phyloP scores from a whole-genome alignment of 2,329 filamentous ascomycete genomes.

The Nemania sp. region DNA sequence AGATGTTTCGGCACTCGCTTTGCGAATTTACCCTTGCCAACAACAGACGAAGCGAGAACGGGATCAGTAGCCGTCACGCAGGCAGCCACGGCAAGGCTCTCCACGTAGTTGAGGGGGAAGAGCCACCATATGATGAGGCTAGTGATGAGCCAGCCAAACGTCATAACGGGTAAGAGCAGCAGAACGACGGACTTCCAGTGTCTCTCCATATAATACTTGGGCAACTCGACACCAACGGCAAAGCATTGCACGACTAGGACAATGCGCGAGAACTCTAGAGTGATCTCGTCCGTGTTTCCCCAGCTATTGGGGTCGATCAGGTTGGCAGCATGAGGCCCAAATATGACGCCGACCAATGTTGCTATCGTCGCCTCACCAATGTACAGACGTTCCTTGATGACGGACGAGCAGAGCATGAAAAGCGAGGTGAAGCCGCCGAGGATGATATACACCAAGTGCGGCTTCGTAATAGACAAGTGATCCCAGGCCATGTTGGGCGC shows the following conservation, averaged over 20 bases:
- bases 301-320: slow-evolving; percentile 76
- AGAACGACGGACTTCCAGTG: slow-evolving; percentile 94
- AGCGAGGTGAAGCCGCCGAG: slow-evolving; percentile 95
- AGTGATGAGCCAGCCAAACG: slow-evolving; percentile 89
- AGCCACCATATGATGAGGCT: slow-evolving; percentile 96
- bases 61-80: slow-evolving; percentile 98
- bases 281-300: slow-evolving; percentile 85
- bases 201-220: slow-evolving; percentile 94
- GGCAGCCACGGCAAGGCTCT: slow-evolving; percentile 83
- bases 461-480: slow-evolving; percentile 84
- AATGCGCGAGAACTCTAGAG: slow-evolving; percentile 85
- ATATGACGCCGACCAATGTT: slow-evolving; percentile 84
- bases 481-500: slow-evolving; percentile 70
- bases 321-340: slow-evolving; percentile 82
- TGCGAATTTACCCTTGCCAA: slow-evolving; percentile 98
- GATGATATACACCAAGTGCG: slow-evolving; percentile 98
- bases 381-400: slow-evolving; percentile 98
- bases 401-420: slow-evolving; percentile 97
- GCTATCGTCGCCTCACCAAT: slow-evolving; percentile 98
- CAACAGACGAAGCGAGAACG: slow-evolving; percentile 94
- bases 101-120: slow-evolving; percentile 82
- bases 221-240: slow-evolving; percentile 87
- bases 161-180: slow-evolving; percentile 94
- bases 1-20: slow-evolving; percentile 97
- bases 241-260: slow-evolving; percentile 93